These are phyloP conservation scores for Neckera pumila DNA, from an alignment of 225 moss, liverwort and hornwort genomes.

Conservation along the genomic window DNA sequence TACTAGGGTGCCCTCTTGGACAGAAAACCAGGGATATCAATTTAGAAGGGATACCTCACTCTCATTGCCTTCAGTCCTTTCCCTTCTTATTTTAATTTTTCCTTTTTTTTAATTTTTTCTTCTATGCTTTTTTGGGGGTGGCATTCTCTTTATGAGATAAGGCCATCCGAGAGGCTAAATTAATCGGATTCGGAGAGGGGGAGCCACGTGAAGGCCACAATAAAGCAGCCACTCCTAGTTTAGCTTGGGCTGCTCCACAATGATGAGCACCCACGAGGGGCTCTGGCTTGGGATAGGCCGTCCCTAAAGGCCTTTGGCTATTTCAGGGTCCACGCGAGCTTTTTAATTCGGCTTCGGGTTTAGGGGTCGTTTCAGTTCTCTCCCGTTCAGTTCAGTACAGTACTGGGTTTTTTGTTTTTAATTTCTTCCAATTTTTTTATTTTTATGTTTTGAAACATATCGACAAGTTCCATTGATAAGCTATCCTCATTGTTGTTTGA, in stretches of 20 bases:
- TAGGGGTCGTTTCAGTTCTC: no score
- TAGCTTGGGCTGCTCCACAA: not conserved
- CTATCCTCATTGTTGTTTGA: not conserved
- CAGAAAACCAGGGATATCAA: not conserved
- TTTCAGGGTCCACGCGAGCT: not conserved
- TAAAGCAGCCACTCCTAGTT: not conserved
- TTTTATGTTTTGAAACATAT: no score
- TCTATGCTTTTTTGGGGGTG: not conserved
- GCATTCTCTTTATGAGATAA: constrained; percentile 1
- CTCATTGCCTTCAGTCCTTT: no score
- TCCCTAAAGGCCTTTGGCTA: not conserved
- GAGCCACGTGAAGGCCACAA: constrained; percentile 20
- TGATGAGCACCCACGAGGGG: constrained; percentile 29
- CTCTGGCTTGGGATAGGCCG: not conserved
- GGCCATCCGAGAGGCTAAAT: not conserved
- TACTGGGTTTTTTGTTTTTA: no score
- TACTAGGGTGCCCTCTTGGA: not conserved
- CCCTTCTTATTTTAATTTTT: no score
- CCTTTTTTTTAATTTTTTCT: no score
- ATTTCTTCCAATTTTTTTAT: no score
- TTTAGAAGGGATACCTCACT: no score
- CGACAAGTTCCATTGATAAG: no score
- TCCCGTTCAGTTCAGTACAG: no score
- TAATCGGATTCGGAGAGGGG: not conserved
- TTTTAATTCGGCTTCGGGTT: not conserved